Evolutionary conservation across 2,329 filamentous ascomycete genomes (phyloP).

Genomic region (Fonsecaea pedrosoi): DNA sequence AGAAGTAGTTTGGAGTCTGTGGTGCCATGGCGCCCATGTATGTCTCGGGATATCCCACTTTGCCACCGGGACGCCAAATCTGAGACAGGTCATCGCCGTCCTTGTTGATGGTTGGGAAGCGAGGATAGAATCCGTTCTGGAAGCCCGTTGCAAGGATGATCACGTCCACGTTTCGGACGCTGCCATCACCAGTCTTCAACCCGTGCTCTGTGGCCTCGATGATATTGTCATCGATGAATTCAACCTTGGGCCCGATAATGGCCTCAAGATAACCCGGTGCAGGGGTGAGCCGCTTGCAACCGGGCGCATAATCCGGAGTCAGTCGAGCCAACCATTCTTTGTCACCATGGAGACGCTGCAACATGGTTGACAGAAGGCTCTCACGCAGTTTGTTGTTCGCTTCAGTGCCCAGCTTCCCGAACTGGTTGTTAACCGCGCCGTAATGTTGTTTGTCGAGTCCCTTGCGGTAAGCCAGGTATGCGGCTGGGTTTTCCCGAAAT

Average conservation of each 20-base stretch:
- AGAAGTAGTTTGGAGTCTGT: slow-evolving; percentile 43
- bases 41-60: slow-evolving; percentile 40
- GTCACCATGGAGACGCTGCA: slow-evolving; percentile 4
- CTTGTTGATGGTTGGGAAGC: slow-evolving; percentile 44
- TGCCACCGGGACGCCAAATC: slow-evolving; percentile 41
- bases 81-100: slow-evolving; percentile 41
- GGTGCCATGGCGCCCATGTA: slow-evolving; percentile 46
- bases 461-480: slow-evolving; percentile 12
- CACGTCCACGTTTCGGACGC: slow-evolving; percentile 43
- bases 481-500: slow-evolving; percentile 7
- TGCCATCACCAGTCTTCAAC: slow-evolving; percentile 44
- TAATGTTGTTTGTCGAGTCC: slow-evolving; percentile 8
- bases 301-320: slow-evolving; percentile 26
- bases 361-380: neutral
- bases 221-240: slow-evolving; percentile 34
- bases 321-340: slow-evolving; percentile 20
- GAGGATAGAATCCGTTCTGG: slow-evolving; percentile 44
- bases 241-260: slow-evolving; percentile 37
- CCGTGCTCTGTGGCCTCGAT: slow-evolving; percentile 30
- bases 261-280: slow-evolving; percentile 38
- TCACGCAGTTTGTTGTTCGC: neutral
- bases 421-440: slow-evolving; percentile 8
- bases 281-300: slow-evolving; percentile 34
- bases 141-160: slow-evolving; percentile 48
- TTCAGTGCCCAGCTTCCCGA: slow-evolving; percentile 3